Evolutionary conservation across 2,329 filamentous ascomycete genomes (phyloP), one percentile per base, ranked within the genome.

Genomic region (Fusarium oxysporum): DNA sequence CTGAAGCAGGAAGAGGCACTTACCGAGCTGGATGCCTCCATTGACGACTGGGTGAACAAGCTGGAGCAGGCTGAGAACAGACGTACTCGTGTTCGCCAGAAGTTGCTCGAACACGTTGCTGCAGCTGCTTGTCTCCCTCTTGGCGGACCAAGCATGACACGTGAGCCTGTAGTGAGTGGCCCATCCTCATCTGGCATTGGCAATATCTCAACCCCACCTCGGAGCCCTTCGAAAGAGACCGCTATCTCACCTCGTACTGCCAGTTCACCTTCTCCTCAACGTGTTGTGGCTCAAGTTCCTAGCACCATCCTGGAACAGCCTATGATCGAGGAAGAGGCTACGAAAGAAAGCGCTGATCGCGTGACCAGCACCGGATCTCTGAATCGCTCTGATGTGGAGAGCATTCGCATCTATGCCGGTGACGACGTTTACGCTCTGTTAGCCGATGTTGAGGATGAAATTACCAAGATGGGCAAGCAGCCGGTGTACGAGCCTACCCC

Each of bases 51-150:
- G 91, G 90, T 93, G 54, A 86, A 83, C 75, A 95, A 95, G 83
- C 87, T 95, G n/a, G 93, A 95, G 78, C 88, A 92, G 71, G 92
- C 92, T 14, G 93, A 96, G 81, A 94, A 95, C 79, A 87, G 93
- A 77, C 90, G 93, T 44, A 91, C 90, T 21, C 87, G 92, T 11
- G 90, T 96, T 48, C 89, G 92, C 41, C 92, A 95, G 79, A 96
- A 95, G 85, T 85, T 96, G 17, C 87, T 96, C 7, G 93, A 96
- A 81, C 93, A 96, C 78, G 91, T 95, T 58, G 93, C 93, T 51
- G 93, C 92, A 21, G 92, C 92, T 5, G 83, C 89, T 57, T 89
- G 88, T 11, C 83, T 92, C 17, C 80, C 83, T 25, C 41, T 72
- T 17, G 56, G 53, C 37, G 68, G 74, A 58, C 65, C 75, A 45